These are phyloP conservation scores for Colletotrichum sp. DNA, from an alignment of 2,329 filamentous ascomycete species.

Conservation along the genomic window DNA sequence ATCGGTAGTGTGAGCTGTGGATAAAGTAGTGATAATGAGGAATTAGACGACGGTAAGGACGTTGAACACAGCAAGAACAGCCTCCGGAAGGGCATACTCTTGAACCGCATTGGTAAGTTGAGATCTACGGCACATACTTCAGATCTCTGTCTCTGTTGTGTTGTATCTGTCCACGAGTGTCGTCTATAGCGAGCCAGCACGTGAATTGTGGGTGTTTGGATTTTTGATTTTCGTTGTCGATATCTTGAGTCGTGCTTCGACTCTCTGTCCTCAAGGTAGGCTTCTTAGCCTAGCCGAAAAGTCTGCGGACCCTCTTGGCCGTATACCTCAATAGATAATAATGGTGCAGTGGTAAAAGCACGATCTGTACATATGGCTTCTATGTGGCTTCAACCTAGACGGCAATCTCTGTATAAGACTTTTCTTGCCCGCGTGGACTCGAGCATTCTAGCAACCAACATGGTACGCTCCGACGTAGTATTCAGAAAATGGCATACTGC, in stretches of 20 bases:
- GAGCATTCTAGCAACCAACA: background rate
- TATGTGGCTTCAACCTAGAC: background rate
- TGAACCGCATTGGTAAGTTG: background rate
- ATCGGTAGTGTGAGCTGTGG: background rate
- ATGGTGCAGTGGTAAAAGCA: accelerated
- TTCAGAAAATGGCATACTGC: background rate
- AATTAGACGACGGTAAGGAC: background rate
- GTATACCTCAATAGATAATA: background rate
- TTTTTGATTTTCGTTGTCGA: background rate
- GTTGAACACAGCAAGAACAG: background rate
- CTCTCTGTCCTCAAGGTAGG: background rate
- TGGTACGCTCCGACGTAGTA: background rate
- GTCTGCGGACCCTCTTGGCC: background rate
- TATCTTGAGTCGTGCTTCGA: background rate
- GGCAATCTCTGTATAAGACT: background rate
- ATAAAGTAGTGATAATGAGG: background rate
- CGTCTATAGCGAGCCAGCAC: background rate
- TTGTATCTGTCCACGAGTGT: background rate
- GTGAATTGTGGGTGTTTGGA: background rate
- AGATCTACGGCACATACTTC: background rate
- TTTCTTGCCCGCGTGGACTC: background rate
- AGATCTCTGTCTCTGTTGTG: background rate
- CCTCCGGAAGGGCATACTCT: background rate
- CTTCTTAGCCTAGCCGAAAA: background rate
- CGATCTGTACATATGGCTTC: background rate